Base-by-base conservation (phyloP, 75 land plant genomes). In the Isoetes taiwanensis region DNA sequence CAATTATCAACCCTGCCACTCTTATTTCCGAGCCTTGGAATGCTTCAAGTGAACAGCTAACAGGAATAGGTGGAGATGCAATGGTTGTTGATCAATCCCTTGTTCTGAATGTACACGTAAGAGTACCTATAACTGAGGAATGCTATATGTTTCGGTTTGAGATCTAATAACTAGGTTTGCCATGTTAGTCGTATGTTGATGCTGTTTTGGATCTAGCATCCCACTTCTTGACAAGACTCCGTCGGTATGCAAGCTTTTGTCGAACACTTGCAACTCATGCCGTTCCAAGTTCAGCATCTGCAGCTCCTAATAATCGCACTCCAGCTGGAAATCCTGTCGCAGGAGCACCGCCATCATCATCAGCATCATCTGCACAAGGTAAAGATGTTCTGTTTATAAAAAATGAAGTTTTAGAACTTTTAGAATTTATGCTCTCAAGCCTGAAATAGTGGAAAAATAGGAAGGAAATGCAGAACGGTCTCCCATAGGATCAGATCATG, bases 191-290 rank as follows among this genome's bases (percentile, higher is more conserved):
- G 38, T 94, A 85, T 70, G 90, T 85, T 60, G 99, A 94, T 76
- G 78, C 86, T 17, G 71, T 89, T 17, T 76, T 94, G 66, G 99
- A 94, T 78, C 68, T 94, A 30, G 90, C 99, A 50, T 94, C 99
- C 33, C 99, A 94, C 63, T 94, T 94, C 61, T 80, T 94, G 42
- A 94, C 96, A 32, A 85, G 99, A 9, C 59, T 94, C 64, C 64
- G 99, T 40, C 81, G 99, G 0, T 94, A 94, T 76, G 99, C 99
- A 28, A 94, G 99, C 65, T 94, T 94, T 67, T 94, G 99, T 57
- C 90, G 87, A 31, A 89, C 99, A 17, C 64, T 94, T 56, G 97
- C 95, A 30, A 84, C 70, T 66, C 95, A 93, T 81, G 99, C 90
- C 58, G 97, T 74, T 64, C 72, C 79, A 42, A 61, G 21, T 46